Conservation (phyloP, 2,329 filamentous ascomycete species). For the Penicillium sp. region DNA sequence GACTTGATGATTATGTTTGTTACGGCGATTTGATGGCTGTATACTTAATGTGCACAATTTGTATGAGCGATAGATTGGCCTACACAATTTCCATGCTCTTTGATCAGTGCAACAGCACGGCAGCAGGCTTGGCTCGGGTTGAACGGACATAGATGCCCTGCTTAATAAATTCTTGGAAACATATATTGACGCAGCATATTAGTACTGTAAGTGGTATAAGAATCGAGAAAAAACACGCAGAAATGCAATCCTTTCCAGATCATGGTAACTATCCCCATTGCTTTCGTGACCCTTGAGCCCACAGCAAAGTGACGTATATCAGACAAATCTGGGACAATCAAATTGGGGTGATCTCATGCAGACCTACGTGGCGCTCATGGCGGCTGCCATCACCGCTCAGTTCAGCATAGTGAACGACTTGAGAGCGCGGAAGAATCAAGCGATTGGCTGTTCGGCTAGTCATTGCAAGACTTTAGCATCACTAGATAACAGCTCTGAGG, state of each 20-base stretch:
- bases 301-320: neutral
- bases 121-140: neutral
- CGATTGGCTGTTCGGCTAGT: conserved; percentile 18
- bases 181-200: neutral
- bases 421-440: conserved; percentile 12
- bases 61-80: conserved; percentile 22
- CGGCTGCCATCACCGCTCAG: conserved; percentile 8
- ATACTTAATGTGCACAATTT: conserved; percentile 4
- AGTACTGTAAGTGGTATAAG: neutral
- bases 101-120: neutral
- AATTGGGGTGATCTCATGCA: neutral
- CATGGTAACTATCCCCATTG: neutral
- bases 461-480: conserved; percentile 21
- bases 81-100: conserved; percentile 11
- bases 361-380: neutral
- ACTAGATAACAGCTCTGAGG: conserved; percentile 12
- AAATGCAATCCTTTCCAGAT: neutral
- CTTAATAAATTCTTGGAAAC: neutral
- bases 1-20: conserved; percentile 1
- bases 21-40: conserved; percentile 2
- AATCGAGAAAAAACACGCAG: neutral
- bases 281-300: no score
- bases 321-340: neutral
- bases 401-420: conserved; percentile 9
- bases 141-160: conserved; percentile 4